Base-by-base conservation (phyloP, 1,284 basidiomycete species). In the Cutaneotrichosporon cutaneum region DNA sequence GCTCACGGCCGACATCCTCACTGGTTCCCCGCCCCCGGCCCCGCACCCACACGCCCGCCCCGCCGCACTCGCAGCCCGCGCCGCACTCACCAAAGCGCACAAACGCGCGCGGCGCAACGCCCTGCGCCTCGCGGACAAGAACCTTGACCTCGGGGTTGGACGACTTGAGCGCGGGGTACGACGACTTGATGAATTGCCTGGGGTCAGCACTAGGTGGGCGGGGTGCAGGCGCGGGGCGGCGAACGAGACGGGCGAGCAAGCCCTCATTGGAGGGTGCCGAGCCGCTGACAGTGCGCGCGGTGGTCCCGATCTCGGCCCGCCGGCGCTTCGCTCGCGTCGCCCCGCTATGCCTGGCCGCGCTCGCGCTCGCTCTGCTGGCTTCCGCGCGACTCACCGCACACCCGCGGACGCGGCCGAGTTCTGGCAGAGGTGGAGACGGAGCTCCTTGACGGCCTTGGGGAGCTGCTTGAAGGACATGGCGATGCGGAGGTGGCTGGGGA, bases 71-170 rank as follows among this genome's bases (percentile, higher is more conserved):
- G n/a, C n/a, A n/a, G n/a, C n/a, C n/a, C n/a, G n/a, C n/a, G n/a
- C n/a, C n/a, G n/a, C n/a, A 85, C 92, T 77, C 81, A 95, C 93
- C 92, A 74, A 93, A 94, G 74, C 93, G 84, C 51, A 90, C 93
- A 82, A 94, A 95, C 48, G 87, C 88, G 72, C 92, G 83, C 58
- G 93, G 90, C 53, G 90, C 90, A 10, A 92, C 91, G 33, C 90
- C 92, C 67, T 82, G 83, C n/a, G 93, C 93, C 82, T 96, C 92
- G 67, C 93, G 84, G 72, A 96, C 91, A 70, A 96, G 79, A 45
- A 96, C 85, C 42, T 93, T 94, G 33, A 96, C 81, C 78, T 94
- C 88, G 48, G 93, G 94, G 77, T 96, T 94, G 76, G 90, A 83
- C 69, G 89, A 83, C 82, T 96, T 96, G 78, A 96, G 85, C 54